A percentile compares a stretch with the other conserved stretches of the same genome.
phyloP scores from a whole-genome alignment of 257 asterid species.

The Petunia secreta region DNA sequence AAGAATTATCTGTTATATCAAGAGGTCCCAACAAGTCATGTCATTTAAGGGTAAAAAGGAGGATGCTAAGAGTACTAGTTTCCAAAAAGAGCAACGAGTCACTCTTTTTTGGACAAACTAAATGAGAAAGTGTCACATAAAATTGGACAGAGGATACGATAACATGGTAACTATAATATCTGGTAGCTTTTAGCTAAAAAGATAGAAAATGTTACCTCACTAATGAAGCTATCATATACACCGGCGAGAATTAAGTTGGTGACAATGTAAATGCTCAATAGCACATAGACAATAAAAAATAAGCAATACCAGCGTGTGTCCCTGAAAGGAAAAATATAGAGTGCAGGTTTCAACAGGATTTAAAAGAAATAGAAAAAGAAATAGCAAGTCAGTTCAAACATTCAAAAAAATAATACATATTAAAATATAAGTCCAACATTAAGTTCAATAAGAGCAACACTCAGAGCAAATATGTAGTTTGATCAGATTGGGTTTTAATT shows the following conservation, averaged over 20 bases:
- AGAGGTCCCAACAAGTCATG: too few species aligned
- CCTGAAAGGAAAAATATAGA: conserved; percentile 51
- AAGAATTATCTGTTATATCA: too few species aligned
- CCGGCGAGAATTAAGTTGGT: conserved; percentile 96
- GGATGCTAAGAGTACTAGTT: too few species aligned
- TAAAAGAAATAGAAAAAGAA: background rate
- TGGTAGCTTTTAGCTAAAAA: background rate
- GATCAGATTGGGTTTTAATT: background rate
- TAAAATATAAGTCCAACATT: background rate
- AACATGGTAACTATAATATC: background rate
- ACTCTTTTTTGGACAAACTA: too few species aligned
- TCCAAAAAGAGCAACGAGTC: too few species aligned
- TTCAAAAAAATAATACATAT: background rate
- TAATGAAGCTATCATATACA: conserved; percentile 90
- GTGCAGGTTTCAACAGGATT: background rate
- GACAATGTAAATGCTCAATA: conserved; percentile 89
- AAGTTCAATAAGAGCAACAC: background rate
- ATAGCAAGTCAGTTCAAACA: background rate
- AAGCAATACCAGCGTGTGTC: conserved; percentile 81
- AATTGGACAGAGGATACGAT: too few species aligned
- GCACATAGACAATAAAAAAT: conserved; percentile 83
- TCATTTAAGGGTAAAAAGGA: too few species aligned
- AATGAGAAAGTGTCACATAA: too few species aligned
- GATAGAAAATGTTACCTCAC: conserved; percentile 57
- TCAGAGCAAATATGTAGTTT: background rate